Evolutionary conservation across 1,139 yeast genomes (phyloP).

Genomic region (Blastobotrys malaysiensis): DNA sequence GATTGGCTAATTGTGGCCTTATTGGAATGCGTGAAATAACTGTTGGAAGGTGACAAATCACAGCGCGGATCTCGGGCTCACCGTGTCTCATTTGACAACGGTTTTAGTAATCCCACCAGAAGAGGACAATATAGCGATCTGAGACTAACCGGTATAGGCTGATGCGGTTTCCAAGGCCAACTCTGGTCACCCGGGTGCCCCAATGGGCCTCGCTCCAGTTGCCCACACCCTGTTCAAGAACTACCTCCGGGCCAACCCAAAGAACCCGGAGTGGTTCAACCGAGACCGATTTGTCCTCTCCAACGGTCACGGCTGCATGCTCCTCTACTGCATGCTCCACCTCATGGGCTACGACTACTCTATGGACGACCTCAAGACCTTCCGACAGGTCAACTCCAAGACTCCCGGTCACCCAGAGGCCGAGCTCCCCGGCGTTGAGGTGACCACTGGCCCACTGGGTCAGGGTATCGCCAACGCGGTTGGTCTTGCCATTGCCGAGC

Average conservation of each 20-base stretch:
- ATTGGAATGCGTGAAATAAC: too few species aligned
- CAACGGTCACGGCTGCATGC: constrained; percentile 96
- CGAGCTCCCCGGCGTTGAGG: constrained; percentile 84
- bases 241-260: constrained; percentile 77
- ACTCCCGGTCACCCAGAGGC: constrained; percentile 96
- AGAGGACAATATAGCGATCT: background rate
- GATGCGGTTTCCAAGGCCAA: constrained; percentile 88
- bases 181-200: constrained; percentile 99
- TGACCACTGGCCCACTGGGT: constrained; percentile 98
- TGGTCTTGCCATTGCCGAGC: constrained; percentile 94
- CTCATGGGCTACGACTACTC: constrained; percentile 78
- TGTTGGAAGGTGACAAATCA: too few species aligned
- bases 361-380: constrained; percentile 81
- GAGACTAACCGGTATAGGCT: constrained; percentile 34
- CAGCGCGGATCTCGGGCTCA: too few species aligned
- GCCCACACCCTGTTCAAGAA: constrained; percentile 71
- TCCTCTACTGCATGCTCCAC: constrained; percentile 80
- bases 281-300: constrained; percentile 94
- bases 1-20: too few species aligned
- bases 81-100: too few species aligned
- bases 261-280: constrained; percentile 87
- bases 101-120: too few species aligned
- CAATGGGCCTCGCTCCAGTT: constrained; percentile 94
- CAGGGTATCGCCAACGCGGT: constrained; percentile 98
- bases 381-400: constrained; percentile 87